Base-by-base conservation (phyloP, 495 filamentous ascomycete species). In the Cryomyces minteri region DNA sequence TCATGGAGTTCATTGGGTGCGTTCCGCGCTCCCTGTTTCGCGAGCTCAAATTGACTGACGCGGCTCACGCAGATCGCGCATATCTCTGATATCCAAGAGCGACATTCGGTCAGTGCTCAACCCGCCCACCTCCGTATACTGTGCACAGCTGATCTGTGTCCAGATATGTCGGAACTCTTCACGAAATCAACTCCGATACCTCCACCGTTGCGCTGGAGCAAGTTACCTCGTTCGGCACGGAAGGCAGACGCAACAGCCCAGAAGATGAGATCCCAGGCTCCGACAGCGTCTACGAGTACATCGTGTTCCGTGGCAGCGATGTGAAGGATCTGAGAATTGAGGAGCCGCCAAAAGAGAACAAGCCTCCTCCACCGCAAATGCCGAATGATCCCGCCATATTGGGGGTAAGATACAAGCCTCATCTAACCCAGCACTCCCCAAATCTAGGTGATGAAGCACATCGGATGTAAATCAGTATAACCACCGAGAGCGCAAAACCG, bases 281-380 rank as follows among this genome's bases (percentile, higher is more conserved):
- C 0, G 74, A 83, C 44, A 80, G 79, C 52, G 67, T 95, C 54
- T 99, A 95, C 67, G 92, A 96, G 59, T 96, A 99, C 69, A 95
- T 99, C 55, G 88, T 99, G 48, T 99, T 99, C 61, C 83, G 88
- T 40, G 90, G 92, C 44, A 94, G 86, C 61, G 90, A 99, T 70
- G 90, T 99, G 57, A 96, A 96, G 66, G 88, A 99, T 60, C 73
- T 99, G 54, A 79, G 82, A 46, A 83, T 99, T 54, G 87, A 92
- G 49, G 79, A 90, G 52, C 69, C 74, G 36, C 75, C 80, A 5
- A 81, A 87, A 60, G 80, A 90, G 59, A 76, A 76, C 51, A 68
- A 80, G 55, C 74, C 77, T 39, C 61, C 67, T 48, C 65, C 73
- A 49, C 83, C 82, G 18, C 74, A 77, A 53, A 74, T 94, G 51